These are phyloP conservation scores for Anthoceros angustus DNA, from an alignment of 225 moss, liverwort and hornwort species.

Conservation along the genomic window DNA sequence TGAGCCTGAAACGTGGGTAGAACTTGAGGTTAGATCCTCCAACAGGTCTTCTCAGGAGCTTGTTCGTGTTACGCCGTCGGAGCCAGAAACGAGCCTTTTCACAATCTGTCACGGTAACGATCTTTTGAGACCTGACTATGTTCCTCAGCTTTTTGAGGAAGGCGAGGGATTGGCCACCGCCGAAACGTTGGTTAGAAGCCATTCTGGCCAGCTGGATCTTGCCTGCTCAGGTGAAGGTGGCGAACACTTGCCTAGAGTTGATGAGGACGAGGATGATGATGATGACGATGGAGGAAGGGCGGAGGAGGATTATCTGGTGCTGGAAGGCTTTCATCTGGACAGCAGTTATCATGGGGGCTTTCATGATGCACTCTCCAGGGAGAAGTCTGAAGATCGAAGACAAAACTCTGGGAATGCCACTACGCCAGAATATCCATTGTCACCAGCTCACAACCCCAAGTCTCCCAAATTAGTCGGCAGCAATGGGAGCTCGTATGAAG, in stretches of 20 bases:
- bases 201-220: not conserved
- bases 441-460: not conserved
- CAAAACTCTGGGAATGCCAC: not conserved
- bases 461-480: no score
- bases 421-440: not conserved
- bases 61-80: not conserved
- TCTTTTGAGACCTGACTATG: constrained; percentile 2
- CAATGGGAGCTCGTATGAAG: no score
- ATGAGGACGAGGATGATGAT: not conserved
- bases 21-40: not conserved
- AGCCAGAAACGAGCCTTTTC: constrained; percentile 4
- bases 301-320: not conserved
- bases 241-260: not conserved
- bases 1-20: constrained; percentile 16
- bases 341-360: not conserved
- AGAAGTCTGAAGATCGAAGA: not conserved
- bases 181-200: not conserved
- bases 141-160: not conserved
- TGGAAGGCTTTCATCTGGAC: constrained; percentile 2
- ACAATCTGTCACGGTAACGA: not conserved
- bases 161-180: not conserved
- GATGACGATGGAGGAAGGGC: not conserved
- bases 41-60: not conserved
- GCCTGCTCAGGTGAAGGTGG: not conserved
- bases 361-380: not conserved